phyloP scores from a whole-genome alignment of 73 alveolate species.

The Uronychia binucleata region DNA sequence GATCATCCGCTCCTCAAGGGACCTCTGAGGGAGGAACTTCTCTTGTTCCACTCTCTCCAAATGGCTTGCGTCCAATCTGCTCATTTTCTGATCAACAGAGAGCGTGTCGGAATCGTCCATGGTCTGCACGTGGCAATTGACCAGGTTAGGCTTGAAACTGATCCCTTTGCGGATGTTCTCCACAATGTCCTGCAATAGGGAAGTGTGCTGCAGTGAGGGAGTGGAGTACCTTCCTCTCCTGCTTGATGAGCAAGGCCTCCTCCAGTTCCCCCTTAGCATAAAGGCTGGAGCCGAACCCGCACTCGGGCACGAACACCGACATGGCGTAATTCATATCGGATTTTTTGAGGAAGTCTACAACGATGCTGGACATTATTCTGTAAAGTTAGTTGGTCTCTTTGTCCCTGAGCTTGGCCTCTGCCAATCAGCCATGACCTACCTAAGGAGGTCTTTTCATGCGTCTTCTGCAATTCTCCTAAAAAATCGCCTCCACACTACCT shows the following conservation, averaged over 20 bases:
- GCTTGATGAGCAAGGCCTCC: constrained; percentile 40
- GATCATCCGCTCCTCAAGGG: constrained; percentile 72
- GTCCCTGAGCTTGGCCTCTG: constrained; percentile 18
- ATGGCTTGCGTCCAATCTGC: constrained; percentile 31
- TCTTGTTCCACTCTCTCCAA: constrained; percentile 37
- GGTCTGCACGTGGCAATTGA: constrained; percentile 48
- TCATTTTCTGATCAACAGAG: constrained; percentile 58
- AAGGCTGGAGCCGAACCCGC: constrained; percentile 50
- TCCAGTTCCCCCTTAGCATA: constrained; percentile 57
- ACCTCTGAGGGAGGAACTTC: constrained; percentile 52
- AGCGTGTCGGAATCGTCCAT: constrained; percentile 47
- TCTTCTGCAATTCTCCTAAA: not conserved
- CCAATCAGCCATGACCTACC: not conserved
- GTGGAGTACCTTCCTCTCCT: constrained; percentile 7
- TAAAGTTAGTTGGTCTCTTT: constrained; percentile 24
- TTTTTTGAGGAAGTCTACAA: constrained; percentile 57
- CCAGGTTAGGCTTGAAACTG: constrained; percentile 27
- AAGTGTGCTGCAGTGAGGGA: not conserved
- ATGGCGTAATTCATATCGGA: constrained; percentile 58
- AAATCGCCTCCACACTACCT: not conserved
- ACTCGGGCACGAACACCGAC: constrained; percentile 71
- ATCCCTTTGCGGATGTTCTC: constrained; percentile 33
- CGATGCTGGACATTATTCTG: constrained; percentile 44
- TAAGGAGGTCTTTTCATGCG: not conserved
- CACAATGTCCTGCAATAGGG: constrained; percentile 53